Conservation (phyloP, 108 stramenopile species). For the Schizochytrium sp. region DNA sequence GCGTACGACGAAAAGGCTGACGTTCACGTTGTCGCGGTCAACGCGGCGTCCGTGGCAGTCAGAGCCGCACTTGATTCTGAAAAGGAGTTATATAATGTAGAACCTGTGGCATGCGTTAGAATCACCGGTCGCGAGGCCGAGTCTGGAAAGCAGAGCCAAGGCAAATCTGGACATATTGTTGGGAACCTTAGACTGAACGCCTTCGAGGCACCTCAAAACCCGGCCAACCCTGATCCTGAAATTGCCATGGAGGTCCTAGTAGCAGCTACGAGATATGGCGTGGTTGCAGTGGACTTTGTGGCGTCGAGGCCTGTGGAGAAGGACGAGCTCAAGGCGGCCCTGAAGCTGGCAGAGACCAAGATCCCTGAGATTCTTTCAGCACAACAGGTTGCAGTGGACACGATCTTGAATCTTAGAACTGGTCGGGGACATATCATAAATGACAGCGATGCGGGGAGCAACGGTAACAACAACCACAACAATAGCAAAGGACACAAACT, state of each 20-base stretch:
- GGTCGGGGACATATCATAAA: too few species aligned
- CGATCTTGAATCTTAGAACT: too few species aligned
- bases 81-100: background rate
- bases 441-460: too few species aligned
- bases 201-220: background rate
- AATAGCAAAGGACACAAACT: too few species aligned
- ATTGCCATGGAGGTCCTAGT: background rate
- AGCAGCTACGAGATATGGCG: background rate
- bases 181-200: background rate
- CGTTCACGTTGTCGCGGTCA: background rate
- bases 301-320: background rate
- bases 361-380: background rate
- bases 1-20: slow-evolving; percentile 51
- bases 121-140: background rate
- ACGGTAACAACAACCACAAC: too few species aligned
- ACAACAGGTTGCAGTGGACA: too few species aligned
- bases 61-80: background rate
- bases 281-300: background rate
- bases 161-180: background rate
- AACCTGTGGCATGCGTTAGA: slow-evolving; percentile 36
- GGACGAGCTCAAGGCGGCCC: background rate
- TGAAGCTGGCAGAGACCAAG: background rate
- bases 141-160: background rate
- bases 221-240: too few species aligned
- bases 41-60: slow-evolving; percentile 27